phyloP scores from a whole-genome alignment of 331 rosid species.

The Quercus lobata region DNA sequence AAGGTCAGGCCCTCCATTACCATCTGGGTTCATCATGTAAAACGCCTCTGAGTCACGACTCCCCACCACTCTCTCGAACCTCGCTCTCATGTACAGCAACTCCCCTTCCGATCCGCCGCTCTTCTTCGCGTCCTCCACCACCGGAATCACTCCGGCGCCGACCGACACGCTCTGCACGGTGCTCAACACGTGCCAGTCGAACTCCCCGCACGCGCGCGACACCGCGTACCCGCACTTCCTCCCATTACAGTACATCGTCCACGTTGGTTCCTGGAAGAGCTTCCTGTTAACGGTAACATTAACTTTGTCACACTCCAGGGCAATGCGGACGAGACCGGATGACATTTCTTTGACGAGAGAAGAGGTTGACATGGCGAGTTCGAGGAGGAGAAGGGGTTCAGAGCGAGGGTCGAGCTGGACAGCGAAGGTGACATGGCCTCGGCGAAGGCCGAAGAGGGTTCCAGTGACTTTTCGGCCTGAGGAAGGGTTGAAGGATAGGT shows the following conservation, averaged over 20 bases:
- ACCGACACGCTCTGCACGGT: constrained; percentile 76
- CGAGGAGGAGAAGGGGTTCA: constrained; percentile 65
- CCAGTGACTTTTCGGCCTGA: constrained; percentile 70
- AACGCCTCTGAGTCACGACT: constrained; percentile 97
- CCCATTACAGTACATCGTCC: constrained; percentile 92
- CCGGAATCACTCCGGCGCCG: constrained; percentile 89
- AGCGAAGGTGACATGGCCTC: constrained; percentile 76
- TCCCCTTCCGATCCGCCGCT: constrained; percentile 55
- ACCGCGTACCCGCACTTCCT: constrained; percentile 69
- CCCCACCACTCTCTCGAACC: constrained; percentile 87
- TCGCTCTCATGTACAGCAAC: constrained; percentile 77
- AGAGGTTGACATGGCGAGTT: constrained; percentile 73
- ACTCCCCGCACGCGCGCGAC: constrained; percentile 63
- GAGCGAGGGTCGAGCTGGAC: constrained; percentile 72
- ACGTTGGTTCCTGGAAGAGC: constrained; percentile 65
- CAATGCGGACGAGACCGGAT: constrained; percentile 85
- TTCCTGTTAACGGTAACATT: constrained; percentile 2
- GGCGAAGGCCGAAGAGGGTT: constrained; percentile 86
- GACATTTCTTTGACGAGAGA: constrained; percentile 92
- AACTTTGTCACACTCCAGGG: constrained; percentile 57
- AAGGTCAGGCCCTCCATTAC: constrained; percentile 92
- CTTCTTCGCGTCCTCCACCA: constrained; percentile 40
- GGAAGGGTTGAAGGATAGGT: constrained; percentile 48
- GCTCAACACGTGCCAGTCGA: constrained; percentile 62
- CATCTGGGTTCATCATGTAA: constrained; percentile 94